Percentiles rank a stretch among this genome's conserved stretches.
These are phyloP conservation scores for Verticillium nubilum DNA, from an alignment of 2,329 filamentous ascomycete genomes.

Conservation along the genomic window DNA sequence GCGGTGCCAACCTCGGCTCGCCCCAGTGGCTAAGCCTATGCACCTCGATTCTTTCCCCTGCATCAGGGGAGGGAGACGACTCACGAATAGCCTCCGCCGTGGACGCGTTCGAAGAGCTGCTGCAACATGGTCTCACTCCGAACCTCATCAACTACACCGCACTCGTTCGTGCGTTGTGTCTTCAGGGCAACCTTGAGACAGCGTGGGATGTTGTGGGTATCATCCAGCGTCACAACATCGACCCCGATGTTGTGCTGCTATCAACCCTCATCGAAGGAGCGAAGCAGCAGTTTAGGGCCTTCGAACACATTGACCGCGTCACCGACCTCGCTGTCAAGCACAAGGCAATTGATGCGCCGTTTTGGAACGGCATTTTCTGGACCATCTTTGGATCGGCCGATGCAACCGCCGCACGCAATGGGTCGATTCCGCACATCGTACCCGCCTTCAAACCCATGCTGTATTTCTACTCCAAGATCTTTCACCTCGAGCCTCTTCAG, in stretches of 20 bases:
- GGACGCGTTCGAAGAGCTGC: conserved; percentile 48
- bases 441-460: conserved; percentile 43
- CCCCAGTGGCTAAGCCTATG: conserved; percentile 47
- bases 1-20: conserved; percentile 39
- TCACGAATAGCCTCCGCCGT: conserved; percentile 40
- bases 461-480: conserved; percentile 42
- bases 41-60: conserved; percentile 49
- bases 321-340: conserved; percentile 26
- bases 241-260: conserved; percentile 62
- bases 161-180: conserved; percentile 65
- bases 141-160: conserved; percentile 61
- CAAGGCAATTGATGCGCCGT: conserved; percentile 43
- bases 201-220: conserved; percentile 62
- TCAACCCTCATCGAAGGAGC: conserved; percentile 67
- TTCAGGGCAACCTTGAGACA: conserved; percentile 55
- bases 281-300: conserved; percentile 47
- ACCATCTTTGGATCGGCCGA: conserved; percentile 39
- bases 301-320: conserved; percentile 38
- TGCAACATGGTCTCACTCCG: conserved; percentile 56
- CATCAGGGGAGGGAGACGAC: conserved; percentile 22
- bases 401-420: conserved; percentile 24
- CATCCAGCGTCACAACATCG: conserved; percentile 52
- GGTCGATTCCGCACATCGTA: conserved; percentile 14
- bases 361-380: conserved; percentile 39
- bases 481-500: conserved; percentile 39